Base-by-base conservation (phyloP, 257 asterid species). In the Fraxinus pennsylvanica region DNA sequence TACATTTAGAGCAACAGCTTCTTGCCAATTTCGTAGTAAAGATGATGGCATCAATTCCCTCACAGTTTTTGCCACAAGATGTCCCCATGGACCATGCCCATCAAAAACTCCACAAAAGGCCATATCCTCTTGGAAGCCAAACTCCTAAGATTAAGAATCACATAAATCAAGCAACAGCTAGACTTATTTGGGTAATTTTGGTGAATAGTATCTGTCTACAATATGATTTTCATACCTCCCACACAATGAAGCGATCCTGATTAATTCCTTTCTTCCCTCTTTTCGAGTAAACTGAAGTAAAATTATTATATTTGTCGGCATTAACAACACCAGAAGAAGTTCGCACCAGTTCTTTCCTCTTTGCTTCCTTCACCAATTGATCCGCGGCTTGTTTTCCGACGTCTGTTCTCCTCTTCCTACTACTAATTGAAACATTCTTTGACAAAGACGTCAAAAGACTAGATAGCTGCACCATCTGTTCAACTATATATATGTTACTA, bases 81-180 rank as follows among this genome's bases (percentile, higher is more conserved):
- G 97, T 9, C 97, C 97, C 97, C 97, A 91, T 3, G 90, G 91
- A 38, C 97, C 97, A 78, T 93, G 97, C 71, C 97, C 97, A 52
- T 93, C 96, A 57, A 93, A 93, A 41, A 93, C 89, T 1, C 97
- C 97, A 85, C 97, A 90, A 77, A 90, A 89, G 0, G 82, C 80
- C 91, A 90, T 86, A 78, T 88, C 97, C 47, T 91, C 89, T 83
- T 89, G 94, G 77, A 87, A 84, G 38, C 97, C 97, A 79, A 89
- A 93, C 82, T 90, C 96, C 97, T 92, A 41, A 66, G 41, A 81
- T 14, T 54, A 72, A 13, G 65, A 82, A 54, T 21, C 29, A 69
- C 2, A 21, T 29, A 32, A 14, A 59, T 65, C 70, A 22, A 25
- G 17, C 69, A 47, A 52, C 41, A 74, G 14, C 29, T 65, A 65